Percentiles rank a stretch among this genome's conserved stretches.
phyloP scores from a whole-genome alignment of 805 yeast species.

The Yamadazyma philogaea region DNA sequence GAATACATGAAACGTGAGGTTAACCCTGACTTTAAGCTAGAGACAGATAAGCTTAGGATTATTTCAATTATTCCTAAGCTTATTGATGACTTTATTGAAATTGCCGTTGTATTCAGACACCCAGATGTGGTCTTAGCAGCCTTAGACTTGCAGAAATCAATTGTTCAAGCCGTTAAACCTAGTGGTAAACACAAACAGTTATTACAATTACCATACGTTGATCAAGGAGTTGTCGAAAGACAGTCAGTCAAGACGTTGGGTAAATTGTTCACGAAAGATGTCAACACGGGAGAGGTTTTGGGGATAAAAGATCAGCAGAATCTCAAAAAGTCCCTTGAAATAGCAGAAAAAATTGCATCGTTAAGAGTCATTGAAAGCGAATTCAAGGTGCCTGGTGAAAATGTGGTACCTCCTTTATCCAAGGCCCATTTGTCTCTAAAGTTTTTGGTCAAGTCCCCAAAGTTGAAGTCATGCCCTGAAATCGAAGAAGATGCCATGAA shows the following conservation, averaged over 20 bases:
- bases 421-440: constrained; percentile 73
- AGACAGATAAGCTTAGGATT: constrained; percentile 48
- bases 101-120: constrained; percentile 76
- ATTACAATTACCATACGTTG: constrained; percentile 78
- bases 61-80: constrained; percentile 64
- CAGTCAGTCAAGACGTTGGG: constrained; percentile 61
- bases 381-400: constrained; percentile 87
- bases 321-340: constrained; percentile 47
- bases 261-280: constrained; percentile 58
- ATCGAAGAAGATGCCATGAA: constrained; percentile 39
- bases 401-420: constrained; percentile 63
- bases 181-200: constrained; percentile 56
- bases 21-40: constrained; percentile 19
- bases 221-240: constrained; percentile 40
- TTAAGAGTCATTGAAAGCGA: constrained; percentile 65
- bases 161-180: constrained; percentile 72
- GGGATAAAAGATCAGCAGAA: constrained; percentile 49
- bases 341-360: constrained; percentile 66
- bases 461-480: constrained; percentile 55
- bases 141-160: constrained; percentile 62
- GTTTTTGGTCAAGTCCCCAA: constrained; percentile 70
- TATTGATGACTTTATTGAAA: constrained; percentile 70
- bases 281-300: constrained; percentile 48
- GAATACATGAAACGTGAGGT: constrained; percentile 58
- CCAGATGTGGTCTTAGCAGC: constrained; percentile 60